Percentiles rank a stretch among this genome's conserved stretches.
phyloP scores from a whole-genome alignment of 176 grass and related monocot species.

The Phragmites australis region DNA sequence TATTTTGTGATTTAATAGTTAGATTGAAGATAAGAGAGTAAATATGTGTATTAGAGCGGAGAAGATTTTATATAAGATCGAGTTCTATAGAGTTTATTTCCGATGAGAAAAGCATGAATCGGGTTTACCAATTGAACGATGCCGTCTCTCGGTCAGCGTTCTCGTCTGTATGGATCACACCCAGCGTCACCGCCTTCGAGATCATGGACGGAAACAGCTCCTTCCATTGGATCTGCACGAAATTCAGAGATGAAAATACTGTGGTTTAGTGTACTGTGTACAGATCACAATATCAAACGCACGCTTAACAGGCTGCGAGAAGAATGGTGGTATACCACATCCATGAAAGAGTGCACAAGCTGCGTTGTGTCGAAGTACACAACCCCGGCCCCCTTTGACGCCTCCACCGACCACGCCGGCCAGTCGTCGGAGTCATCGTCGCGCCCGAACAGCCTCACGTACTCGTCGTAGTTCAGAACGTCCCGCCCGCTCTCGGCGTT shows the following conservation, averaged over 20 bases:
- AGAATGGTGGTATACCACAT: conserved; percentile 46
- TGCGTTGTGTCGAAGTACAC: conserved; percentile 53
- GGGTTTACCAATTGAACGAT: conserved; percentile 65
- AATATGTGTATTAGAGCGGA: too few relatives aligned
- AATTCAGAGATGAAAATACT: background rate
- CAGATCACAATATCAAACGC: background rate
- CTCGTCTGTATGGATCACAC: conserved; percentile 42
- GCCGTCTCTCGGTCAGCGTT: conserved; percentile 60
- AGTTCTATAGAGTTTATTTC: too few relatives aligned
- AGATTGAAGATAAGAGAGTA: too few relatives aligned
- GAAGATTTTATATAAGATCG: too few relatives aligned
- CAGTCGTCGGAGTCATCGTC: conserved; percentile 25
- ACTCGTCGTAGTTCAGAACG: conserved; percentile 83
- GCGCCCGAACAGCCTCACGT: conserved; percentile 57
- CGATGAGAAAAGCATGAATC: too few relatives aligned
- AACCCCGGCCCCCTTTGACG: conserved; percentile 49
- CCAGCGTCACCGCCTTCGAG: conserved; percentile 49
- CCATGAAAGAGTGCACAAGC: conserved; percentile 70
- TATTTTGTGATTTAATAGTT: too few relatives aligned
- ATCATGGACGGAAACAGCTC: conserved; percentile 74
- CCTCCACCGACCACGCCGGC: conserved; percentile 51
- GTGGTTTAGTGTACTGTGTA: background rate
- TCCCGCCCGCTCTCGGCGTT: conserved; percentile 65
- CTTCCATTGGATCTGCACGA: conserved; percentile 67
- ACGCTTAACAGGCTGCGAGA: background rate